These are phyloP conservation scores for Cicer pinnatifidum DNA, from an alignment of 306 rosid species.

Conservation along the genomic window DNA sequence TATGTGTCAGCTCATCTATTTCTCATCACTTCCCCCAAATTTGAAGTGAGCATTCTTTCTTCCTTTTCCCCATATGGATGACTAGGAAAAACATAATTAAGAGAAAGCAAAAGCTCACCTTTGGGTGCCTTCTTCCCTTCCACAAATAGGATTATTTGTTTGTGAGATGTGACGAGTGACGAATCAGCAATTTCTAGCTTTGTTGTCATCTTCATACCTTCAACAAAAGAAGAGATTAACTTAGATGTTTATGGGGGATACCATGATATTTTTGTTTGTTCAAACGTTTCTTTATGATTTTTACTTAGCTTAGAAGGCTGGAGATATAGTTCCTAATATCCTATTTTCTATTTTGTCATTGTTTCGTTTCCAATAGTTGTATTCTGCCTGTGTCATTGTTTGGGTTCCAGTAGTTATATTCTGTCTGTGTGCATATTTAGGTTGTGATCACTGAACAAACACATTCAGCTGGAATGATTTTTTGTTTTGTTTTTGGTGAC, in stretches of 20 bases:
- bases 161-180: neutral
- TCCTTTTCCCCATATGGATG: neutral
- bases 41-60: neutral
- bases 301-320: conserved; percentile 21
- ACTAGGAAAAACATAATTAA: neutral
- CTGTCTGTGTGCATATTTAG: neutral
- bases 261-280: conserved; percentile 3
- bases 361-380: neutral
- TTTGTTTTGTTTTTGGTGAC: conserved; percentile 1
- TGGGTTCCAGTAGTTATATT: neutral
- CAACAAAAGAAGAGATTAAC: conserved; percentile 6
- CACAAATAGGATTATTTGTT: conserved; percentile 8
- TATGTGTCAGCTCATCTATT: neutral
- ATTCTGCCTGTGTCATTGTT: too few relatives aligned
- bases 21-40: conserved; percentile 10
- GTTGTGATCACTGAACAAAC: neutral
- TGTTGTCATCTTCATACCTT: neutral
- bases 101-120: neutral
- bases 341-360: neutral
- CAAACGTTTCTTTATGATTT: neutral
- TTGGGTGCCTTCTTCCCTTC: neutral
- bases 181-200: neutral
- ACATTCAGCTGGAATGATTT: conserved; percentile 2
- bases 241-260: neutral
- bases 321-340: neutral